These are phyloP conservation scores for Lipomyces orientalis DNA, from an alignment of 805 yeast species.

Conservation along the genomic window DNA sequence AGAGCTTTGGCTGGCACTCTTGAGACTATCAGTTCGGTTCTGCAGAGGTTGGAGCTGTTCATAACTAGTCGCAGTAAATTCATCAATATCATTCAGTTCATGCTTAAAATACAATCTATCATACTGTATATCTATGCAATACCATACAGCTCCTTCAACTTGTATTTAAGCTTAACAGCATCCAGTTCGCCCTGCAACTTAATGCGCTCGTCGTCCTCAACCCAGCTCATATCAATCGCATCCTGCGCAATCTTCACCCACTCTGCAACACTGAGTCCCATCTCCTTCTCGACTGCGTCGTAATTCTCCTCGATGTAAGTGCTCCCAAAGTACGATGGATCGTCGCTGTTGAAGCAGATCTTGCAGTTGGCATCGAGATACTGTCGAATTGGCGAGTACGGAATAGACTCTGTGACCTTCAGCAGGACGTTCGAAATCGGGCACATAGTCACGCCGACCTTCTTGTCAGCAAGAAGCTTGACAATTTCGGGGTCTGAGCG, in stretches of 20 bases:
- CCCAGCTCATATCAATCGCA: conserved; percentile 77
- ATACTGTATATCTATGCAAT: conserved; percentile 17
- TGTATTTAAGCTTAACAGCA: conserved; percentile 33
- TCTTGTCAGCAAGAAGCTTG: conserved; percentile 59
- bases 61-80: too few species aligned
- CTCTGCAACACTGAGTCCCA: conserved; percentile 62
- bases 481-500: conserved; percentile 60
- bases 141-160: conserved; percentile 34
- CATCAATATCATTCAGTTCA: too few species aligned
- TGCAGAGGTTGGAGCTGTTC: too few species aligned
- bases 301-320: conserved; percentile 84
- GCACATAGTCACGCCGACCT: conserved; percentile 71
- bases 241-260: conserved; percentile 71
- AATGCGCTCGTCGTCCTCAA: conserved; percentile 57
- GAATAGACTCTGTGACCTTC: conserved; percentile 71
- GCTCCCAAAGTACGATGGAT: conserved; percentile 78
- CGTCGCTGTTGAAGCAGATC: conserved; percentile 77
- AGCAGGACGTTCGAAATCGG: conserved; percentile 79
- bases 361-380: conserved; percentile 69
- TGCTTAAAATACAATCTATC: background rate
- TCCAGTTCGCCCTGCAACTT: conserved; percentile 48
- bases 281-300: conserved; percentile 65
- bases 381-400: conserved; percentile 67
- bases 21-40: background rate
- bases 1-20: too few species aligned